Base-by-base conservation (phyloP, 2,329 filamentous ascomycete genomes). In the Ophiosphaerella korrae region DNA sequence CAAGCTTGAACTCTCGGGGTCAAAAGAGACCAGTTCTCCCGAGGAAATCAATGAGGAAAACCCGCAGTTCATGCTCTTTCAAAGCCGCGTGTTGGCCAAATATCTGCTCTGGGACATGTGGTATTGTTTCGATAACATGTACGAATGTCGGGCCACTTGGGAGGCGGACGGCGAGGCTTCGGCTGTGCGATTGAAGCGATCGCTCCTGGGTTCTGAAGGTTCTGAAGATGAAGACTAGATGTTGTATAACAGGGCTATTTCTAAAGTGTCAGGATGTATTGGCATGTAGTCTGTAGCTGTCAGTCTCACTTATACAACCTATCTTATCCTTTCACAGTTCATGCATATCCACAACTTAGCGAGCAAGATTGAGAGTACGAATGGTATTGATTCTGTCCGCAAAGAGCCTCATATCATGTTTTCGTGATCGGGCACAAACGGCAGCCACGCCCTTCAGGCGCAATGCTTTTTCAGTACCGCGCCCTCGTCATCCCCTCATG, bases 361-460 rank as follows among this genome's bases (percentile, higher is more conserved):
- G 12, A 11, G 14, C 24, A n/a, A 42, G 12, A 9, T 37, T 48
- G 45, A 37, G 51, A 48, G 52, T 53, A 54, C 57, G 54, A 56
- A 60, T 58, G 54, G 51, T 58, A 54, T 62, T 62, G 54, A 56
- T 58, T 58, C 48, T 52, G 50, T 50, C 50, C 50, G 57, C 52
- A 49, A 52, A 18, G 53, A 52, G 48, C 45, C 52, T 51, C 52
- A 48, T 59, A 47, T 55, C 53, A 47, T 59, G 39, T 53, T 57
- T 47, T 57, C 53, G 45, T 61, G 45, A 57, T 57, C 53, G 47
- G 56, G 47, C 38, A 45, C 53, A 46, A 48, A 57, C 45, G 45
- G 42, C 45, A 49, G 35, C 47, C 48, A 35, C 48, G 37, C 13
- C 40, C 52, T 43, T 49, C 46, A 24, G 49, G 34, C 31, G 49